Percentiles rank a stretch among this genome's conserved stretches.
Conservation (phyloP, 2,329 filamentous ascomycete species). For the Trichoderma koningiopsis region DNA sequence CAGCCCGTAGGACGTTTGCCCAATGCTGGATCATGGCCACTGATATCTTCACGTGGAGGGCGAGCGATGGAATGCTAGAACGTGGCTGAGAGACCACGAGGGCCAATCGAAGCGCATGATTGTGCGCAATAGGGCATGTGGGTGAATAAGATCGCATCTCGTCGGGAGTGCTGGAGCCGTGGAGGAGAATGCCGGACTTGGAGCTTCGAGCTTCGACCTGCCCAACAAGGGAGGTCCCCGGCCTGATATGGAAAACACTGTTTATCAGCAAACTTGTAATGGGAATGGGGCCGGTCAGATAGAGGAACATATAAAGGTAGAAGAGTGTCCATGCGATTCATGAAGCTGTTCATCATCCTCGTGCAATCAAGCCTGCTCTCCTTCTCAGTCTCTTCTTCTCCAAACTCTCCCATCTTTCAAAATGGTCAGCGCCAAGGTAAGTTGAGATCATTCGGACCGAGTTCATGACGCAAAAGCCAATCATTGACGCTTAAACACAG, state of each 20-base stretch:
- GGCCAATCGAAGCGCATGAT: slow-evolving; percentile 14
- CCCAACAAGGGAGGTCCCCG: slow-evolving; percentile 16
- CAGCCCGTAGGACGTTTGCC: background rate
- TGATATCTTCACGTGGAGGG: slow-evolving; percentile 24
- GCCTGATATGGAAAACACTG: background rate
- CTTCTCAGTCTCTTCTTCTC: background rate
- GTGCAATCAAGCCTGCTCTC: background rate
- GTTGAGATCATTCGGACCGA: too few relatives aligned
- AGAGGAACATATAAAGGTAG: slow-evolving; percentile 1
- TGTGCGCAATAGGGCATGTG: background rate
- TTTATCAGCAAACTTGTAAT: background rate
- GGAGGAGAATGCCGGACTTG: slow-evolving; percentile 4
- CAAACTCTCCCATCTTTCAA: background rate
- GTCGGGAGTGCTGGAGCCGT: background rate
- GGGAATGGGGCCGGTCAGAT: background rate
- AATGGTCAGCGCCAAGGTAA: slow-evolving; percentile 25
- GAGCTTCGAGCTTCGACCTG: slow-evolving; percentile 11
- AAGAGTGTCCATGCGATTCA: background rate
- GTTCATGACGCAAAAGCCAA: background rate
- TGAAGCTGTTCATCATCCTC: background rate
- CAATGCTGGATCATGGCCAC: background rate
- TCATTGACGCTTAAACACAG: background rate
- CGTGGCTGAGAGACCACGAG: slow-evolving; percentile 8
- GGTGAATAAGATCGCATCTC: background rate
- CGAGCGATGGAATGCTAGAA: background rate